These are phyloP conservation scores for Allodekkera sacchari DNA, from an alignment of 805 yeast genomes.

Conservation along the genomic window DNA sequence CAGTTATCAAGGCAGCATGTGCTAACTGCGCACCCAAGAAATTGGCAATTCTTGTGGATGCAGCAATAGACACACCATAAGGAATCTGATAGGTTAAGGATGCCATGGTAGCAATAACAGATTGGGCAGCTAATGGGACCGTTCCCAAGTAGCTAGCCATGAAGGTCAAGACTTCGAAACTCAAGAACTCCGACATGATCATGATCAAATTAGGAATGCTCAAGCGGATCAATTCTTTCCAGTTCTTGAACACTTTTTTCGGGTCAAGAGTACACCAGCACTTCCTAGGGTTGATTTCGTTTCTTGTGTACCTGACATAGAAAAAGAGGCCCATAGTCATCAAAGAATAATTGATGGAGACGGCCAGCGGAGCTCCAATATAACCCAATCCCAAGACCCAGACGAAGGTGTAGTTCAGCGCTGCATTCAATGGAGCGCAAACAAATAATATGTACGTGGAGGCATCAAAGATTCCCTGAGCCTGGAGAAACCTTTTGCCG, in stretches of 20 bases:
- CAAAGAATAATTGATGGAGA: conserved; percentile 60
- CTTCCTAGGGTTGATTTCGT: conserved; percentile 25
- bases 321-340: conserved; percentile 52
- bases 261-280: conserved; percentile 29
- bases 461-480: conserved; percentile 75
- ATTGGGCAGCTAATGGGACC: conserved; percentile 61
- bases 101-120: conserved; percentile 61
- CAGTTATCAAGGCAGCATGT: conserved; percentile 20
- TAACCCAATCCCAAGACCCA: conserved; percentile 64
- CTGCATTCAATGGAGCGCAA: conserved; percentile 69
- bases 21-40: conserved; percentile 51
- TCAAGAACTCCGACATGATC: conserved; percentile 75
- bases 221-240: conserved; percentile 55
- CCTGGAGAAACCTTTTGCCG: conserved; percentile 64
- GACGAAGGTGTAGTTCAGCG: conserved; percentile 60
- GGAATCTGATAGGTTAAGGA: conserved; percentile 66
- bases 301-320: conserved; percentile 39
- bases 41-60: conserved; percentile 72
- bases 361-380: conserved; percentile 71
- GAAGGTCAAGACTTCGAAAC: conserved; percentile 67
- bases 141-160: conserved; percentile 60
- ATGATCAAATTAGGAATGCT: conserved; percentile 69
- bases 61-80: conserved; percentile 67
- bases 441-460: conserved; percentile 61
- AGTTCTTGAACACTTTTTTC: conserved; percentile 38